Percentiles rank a stretch among this genome's conserved stretches.
Conservation (phyloP, 1,284 basidiomycete genomes). For the Ganoderma leucocontextum region DNA sequence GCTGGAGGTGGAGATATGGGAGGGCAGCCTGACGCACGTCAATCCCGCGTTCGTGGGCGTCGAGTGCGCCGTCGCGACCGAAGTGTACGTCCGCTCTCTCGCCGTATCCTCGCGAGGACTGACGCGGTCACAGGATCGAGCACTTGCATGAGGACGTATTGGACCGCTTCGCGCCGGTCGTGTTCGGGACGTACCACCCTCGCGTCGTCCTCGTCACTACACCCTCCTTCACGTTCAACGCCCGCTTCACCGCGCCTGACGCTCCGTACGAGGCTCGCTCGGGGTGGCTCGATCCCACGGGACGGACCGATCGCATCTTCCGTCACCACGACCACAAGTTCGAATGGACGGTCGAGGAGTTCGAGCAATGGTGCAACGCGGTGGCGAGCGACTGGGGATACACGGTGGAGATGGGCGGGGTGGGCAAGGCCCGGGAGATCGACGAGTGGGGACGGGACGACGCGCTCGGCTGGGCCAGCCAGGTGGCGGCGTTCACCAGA, state of each 20-base stretch:
- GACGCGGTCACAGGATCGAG: conserved; percentile 72
- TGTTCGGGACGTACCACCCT: conserved; percentile 88
- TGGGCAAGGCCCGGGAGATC: conserved; percentile 62
- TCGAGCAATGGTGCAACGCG: conserved; percentile 71
- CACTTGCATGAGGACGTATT: conserved; percentile 80
- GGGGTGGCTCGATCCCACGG: conserved; percentile 79
- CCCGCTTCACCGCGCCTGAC: conserved; percentile 78
- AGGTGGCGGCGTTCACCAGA: conserved; percentile 75
- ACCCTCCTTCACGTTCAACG: conserved; percentile 90
- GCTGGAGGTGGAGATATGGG: conserved; percentile 79
- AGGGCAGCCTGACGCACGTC: conserved; percentile 80
- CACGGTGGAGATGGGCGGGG: conserved; percentile 58
- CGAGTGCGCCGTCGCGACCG: conserved; percentile 88
- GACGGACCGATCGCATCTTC: conserved; percentile 77
- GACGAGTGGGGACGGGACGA: conserved; percentile 78
- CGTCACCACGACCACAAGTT: conserved; percentile 92
- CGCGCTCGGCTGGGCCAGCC: conserved; percentile 72
- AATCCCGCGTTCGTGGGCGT: conserved; percentile 79
- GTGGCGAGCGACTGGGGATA: conserved; percentile 82
- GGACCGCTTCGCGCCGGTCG: conserved; percentile 79
- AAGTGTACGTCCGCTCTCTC: conserved; percentile 69
- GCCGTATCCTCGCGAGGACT: neutral
- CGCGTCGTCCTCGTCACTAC: conserved; percentile 86
- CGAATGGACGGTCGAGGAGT: conserved; percentile 90
- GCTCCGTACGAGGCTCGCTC: conserved; percentile 52